These are phyloP conservation scores for Aspergillus sp. DNA, from an alignment of 2,329 filamentous ascomycete species.

Conservation along the genomic window DNA sequence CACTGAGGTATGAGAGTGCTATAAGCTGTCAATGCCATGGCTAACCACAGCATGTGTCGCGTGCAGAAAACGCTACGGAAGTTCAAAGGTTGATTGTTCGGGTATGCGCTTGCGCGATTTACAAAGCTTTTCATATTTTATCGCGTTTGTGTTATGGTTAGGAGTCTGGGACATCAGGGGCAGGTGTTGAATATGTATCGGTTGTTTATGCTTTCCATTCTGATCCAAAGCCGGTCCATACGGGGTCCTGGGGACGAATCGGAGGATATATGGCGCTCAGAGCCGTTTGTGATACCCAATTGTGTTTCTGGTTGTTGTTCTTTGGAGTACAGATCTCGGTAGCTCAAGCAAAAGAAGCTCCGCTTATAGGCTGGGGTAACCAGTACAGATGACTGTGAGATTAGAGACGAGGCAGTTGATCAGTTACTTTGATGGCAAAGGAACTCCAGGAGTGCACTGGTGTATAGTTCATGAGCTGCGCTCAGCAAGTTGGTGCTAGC, in stretches of 20 bases:
- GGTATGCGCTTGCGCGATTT: not conserved
- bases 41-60: not conserved
- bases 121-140: not conserved
- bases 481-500: not conserved
- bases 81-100: conserved; percentile 64
- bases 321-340: not conserved
- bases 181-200: not conserved
- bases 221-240: not conserved
- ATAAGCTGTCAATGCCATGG: not conserved
- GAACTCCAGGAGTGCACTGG: not conserved
- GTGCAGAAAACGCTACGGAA: conserved; percentile 66
- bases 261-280: conserved; percentile 12
- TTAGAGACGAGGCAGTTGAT: not conserved
- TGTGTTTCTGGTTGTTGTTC: conserved; percentile 3
- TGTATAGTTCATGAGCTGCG: not conserved
- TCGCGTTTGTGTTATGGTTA: not conserved
- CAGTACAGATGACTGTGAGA: not conserved
- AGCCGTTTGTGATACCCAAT: conserved; percentile 23
- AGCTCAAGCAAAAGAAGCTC: not conserved
- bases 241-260: not conserved
- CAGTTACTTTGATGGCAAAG: not conserved
- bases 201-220: not conserved
- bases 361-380: not conserved
- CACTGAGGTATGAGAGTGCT: conserved; percentile 61
- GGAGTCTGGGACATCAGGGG: not conserved